Base-by-base conservation (phyloP, 1,284 basidiomycete species). In the Trametes versicolor region DNA sequence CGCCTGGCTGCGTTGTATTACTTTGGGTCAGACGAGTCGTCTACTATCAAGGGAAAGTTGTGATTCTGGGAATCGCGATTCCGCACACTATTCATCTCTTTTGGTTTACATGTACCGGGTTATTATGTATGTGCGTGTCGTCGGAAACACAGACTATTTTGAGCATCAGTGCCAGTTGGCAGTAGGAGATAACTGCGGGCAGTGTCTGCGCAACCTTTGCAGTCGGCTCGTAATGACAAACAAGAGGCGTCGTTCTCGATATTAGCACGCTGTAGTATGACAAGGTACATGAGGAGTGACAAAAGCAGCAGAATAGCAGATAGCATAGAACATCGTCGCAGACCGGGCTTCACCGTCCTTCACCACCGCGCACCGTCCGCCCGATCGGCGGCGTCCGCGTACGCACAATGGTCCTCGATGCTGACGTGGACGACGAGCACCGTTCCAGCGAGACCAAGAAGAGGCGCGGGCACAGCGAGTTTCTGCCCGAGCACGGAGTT, bases 351-450 rank as follows among this genome's bases (percentile, higher is more conserved):
- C 25, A 45, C 6, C 15, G 34, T 60, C 39, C n/a, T 8, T 67
- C 49, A 73, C 74, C 74, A 77, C 17, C 70, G 71, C 17, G 64
- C 50, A 29, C 67, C 62, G 53, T 74, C 73, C 4, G 73, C 73
- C 55, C 72, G 60, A 9, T 68, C 60, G 6, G 70, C 70, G 15
- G 72, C 72, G 29, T 76, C 71, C 4, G 68, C 70, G 51, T 76
- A 77, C 2, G 65, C 68, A 7, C 56, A 65, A 37, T 73, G 65
- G 50, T 76, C 63, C 25, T 68, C 69, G 43, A 77, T 71, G 23
- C 59, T 65, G 19, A 75, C 75, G 45, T 74, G 72, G 0, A 71
- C 52, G 12, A 77, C 70, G 19, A 77, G 45, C 0, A 71, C 66
- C 34, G 66, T 70, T 25, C 65, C 69, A 1, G 59, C 70, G 4